phyloP scores from a whole-genome alignment of 2,329 filamentous ascomycete species.

The Dactylellina cionopaga region DNA sequence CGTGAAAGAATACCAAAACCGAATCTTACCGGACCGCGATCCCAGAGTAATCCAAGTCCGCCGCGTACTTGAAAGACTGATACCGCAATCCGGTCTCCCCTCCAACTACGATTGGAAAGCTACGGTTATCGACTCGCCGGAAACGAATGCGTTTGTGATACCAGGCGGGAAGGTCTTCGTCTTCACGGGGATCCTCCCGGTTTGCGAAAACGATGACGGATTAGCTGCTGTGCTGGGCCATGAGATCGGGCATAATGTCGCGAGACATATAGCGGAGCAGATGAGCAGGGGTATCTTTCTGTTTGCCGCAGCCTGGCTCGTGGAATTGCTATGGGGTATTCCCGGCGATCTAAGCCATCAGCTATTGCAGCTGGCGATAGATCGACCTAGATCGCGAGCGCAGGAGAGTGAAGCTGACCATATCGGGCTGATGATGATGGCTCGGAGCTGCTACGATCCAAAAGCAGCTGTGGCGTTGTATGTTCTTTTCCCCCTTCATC shows the following conservation, averaged over 20 bases:
- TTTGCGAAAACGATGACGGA: conserved; percentile 74
- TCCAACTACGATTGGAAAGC: conserved; percentile 73
- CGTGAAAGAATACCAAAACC: conserved; percentile 66
- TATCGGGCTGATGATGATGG: conserved; percentile 84
- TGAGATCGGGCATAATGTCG: conserved; percentile 82
- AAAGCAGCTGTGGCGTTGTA: conserved; percentile 72
- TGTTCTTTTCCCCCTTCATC: conserved; percentile 7
- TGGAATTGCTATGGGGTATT: conserved; percentile 59
- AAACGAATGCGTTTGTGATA: conserved; percentile 79
- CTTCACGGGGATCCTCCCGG: conserved; percentile 74
- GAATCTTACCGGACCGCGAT: conserved; percentile 71
- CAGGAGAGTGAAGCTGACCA: conserved; percentile 83
- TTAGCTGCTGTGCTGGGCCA: conserved; percentile 80
- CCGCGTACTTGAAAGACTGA: conserved; percentile 72
- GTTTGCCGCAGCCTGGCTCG: conserved; percentile 59
- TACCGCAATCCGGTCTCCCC: conserved; percentile 73
- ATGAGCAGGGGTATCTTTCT: conserved; percentile 63
- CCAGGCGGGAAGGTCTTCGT: conserved; percentile 84
- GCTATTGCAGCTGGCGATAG: conserved; percentile 72
- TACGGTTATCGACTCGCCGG: conserved; percentile 74
- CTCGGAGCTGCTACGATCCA: conserved; percentile 80
- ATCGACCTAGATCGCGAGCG: conserved; percentile 73
- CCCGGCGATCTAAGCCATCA: conserved; percentile 61
- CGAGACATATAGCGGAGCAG: conserved; percentile 74
- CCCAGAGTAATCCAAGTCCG: conserved; percentile 68